These are phyloP conservation scores for Solanum sitiens DNA, from an alignment of 257 asterid species.

Conservation along the genomic window DNA sequence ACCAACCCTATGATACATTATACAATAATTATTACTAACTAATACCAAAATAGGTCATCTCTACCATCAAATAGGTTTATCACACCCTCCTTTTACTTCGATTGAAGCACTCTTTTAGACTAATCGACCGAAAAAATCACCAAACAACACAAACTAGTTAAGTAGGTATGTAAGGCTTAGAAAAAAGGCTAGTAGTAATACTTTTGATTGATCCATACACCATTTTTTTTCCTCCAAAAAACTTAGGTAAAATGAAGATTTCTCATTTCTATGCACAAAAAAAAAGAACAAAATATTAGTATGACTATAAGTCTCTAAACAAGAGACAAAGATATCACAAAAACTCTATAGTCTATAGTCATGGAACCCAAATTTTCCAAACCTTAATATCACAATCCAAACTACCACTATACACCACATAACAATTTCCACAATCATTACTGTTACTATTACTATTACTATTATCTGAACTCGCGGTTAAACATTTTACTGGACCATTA, in stretches of 20 bases:
- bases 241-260: not conserved
- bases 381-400: conserved; percentile 63
- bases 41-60: not conserved
- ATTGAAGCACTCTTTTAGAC: not conserved
- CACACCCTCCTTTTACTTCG: not conserved
- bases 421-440: conserved; percentile 11
- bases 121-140: not conserved
- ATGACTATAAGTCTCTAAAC: not conserved
- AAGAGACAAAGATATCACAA: not conserved
- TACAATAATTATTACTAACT: not conserved
- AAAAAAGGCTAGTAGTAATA: not conserved
- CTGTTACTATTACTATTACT: not conserved
- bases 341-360: not conserved
- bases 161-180: too few species aligned
- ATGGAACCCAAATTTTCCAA: conserved; percentile 42
- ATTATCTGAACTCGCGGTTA: conserved; percentile 35
- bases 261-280: not conserved
- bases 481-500: conserved; percentile 62
- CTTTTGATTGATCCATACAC: not conserved
- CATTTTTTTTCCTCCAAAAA: too few species aligned
- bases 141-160: not conserved
- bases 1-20: not conserved
- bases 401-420: conserved; percentile 53
- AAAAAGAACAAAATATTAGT: not conserved
- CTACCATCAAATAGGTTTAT: not conserved